Evolutionary conservation across 768 basidiomycete species (phyloP).

Genomic region (Piloderma croceum): DNA sequence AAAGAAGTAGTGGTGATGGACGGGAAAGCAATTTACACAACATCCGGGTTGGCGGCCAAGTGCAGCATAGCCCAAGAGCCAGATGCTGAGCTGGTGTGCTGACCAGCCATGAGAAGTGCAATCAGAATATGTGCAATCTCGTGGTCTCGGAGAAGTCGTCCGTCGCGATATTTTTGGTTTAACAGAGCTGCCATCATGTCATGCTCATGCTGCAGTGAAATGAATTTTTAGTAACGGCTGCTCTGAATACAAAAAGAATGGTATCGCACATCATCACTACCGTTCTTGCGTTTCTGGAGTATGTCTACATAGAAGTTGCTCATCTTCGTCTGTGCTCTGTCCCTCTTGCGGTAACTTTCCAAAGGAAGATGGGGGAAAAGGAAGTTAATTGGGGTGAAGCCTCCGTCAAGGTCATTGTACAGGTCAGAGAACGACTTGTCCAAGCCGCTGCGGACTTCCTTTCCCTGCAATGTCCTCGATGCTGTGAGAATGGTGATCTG

Average conservation of each 20-base stretch:
- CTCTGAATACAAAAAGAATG: not conserved
- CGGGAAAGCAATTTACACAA: slow-evolving; percentile 51
- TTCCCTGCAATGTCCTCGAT: slow-evolving; percentile 87
- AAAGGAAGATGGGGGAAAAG: slow-evolving; percentile 91
- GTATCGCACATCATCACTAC: slow-evolving; percentile 36
- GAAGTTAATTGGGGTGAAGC: slow-evolving; percentile 94
- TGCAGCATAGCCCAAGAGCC: slow-evolving; percentile 89
- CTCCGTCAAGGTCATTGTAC: slow-evolving; percentile 88
- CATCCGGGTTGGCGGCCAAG: slow-evolving; percentile 65
- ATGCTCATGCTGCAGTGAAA: slow-evolving; percentile 53
- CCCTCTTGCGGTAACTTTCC: slow-evolving; percentile 83
- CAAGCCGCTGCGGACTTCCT: slow-evolving; percentile 73
- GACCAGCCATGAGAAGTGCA: slow-evolving; percentile 97
- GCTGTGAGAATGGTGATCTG: slow-evolving; percentile 96
- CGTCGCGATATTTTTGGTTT: slow-evolving; percentile 79
- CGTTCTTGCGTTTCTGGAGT: slow-evolving; percentile 63
- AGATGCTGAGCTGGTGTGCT: slow-evolving; percentile 94
- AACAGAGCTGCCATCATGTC: slow-evolving; percentile 92
- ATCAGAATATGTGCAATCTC: slow-evolving; percentile 99
- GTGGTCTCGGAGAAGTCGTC: slow-evolving; percentile 70
- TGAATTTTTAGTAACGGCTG: slow-evolving; percentile 2
- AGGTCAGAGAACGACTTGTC: slow-evolving; percentile 81
- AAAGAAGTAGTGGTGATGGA: not conserved
- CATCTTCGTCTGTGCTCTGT: slow-evolving; percentile 89
- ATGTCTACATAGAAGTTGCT: slow-evolving; percentile 89